phyloP scores from a whole-genome alignment of 2,329 filamentous ascomycete species.

The Aspergillus ochraceoroseus region DNA sequence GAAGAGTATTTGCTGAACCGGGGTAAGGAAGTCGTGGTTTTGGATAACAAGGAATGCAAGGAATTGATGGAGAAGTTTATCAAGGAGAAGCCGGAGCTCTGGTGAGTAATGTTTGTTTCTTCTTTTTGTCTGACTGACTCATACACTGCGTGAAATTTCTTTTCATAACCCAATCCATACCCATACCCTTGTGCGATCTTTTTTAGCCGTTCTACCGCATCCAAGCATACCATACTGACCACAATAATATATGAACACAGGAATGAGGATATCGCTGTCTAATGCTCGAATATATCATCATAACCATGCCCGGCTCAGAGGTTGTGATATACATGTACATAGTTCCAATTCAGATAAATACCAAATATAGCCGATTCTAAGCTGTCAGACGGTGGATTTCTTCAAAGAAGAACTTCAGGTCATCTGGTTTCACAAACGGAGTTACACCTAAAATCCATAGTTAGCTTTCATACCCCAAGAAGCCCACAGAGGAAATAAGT shows the following conservation, averaged over 20 bases:
- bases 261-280: slow-evolving; percentile 58
- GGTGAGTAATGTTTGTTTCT: slow-evolving; percentile 47
- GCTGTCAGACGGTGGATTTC: slow-evolving; percentile 67
- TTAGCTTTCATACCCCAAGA: slow-evolving; percentile 19
- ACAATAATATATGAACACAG: slow-evolving; percentile 33
- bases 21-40: slow-evolving; percentile 68
- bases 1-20: slow-evolving; percentile 64
- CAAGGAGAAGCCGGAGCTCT: slow-evolving; percentile 64
- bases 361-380: slow-evolving; percentile 16
- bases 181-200: no score
- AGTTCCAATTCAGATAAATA: slow-evolving; percentile 16
- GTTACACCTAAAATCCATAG: slow-evolving; percentile 65
- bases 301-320: no score
- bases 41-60: slow-evolving; percentile 62
- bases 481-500: slow-evolving; percentile 26
- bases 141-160: no score
- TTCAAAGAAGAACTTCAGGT: slow-evolving; percentile 88
- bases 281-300: slow-evolving; percentile 19
- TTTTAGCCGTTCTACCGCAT: no score
- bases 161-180: slow-evolving; percentile 1
- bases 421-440: slow-evolving; percentile 87
- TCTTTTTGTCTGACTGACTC: neutral
- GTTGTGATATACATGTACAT: no score
- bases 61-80: slow-evolving; percentile 69
- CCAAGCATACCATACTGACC: slow-evolving; percentile 5